Conservation (phyloP, 768 basidiomycete species). For the Lyophyllum decastes region DNA sequence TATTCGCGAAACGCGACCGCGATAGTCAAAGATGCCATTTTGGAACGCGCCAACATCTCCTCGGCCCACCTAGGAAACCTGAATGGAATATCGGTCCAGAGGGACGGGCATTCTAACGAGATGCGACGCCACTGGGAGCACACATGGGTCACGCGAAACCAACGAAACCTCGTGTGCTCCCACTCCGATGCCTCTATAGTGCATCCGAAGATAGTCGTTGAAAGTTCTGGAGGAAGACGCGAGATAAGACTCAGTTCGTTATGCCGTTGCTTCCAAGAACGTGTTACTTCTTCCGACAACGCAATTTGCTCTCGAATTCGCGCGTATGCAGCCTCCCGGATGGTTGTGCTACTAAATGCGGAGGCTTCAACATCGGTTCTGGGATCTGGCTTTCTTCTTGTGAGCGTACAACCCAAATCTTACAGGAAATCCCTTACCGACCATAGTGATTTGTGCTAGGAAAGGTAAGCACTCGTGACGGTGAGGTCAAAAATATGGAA, state of each 20-base stretch:
- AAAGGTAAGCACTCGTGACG: no score
- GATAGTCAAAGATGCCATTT: not conserved
- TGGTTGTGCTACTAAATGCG: not conserved
- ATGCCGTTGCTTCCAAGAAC: not conserved
- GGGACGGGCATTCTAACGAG: not conserved
- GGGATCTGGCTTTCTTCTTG: no score
- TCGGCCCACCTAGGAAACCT: not conserved
- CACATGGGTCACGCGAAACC: not conserved
- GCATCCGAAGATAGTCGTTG: not conserved
- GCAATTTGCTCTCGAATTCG: not conserved
- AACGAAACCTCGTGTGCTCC: not conserved
- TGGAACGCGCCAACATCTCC: slow-evolving; percentile 2
- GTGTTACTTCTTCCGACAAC: not conserved
- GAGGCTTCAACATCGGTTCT: not conserved
- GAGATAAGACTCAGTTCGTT: not conserved
- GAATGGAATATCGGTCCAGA: slow-evolving; percentile 2
- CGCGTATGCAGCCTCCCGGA: not conserved
- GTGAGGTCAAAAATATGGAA: no score
- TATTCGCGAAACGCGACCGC: not conserved
- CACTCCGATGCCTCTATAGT: not conserved
- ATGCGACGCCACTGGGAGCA: slow-evolving; percentile 6
- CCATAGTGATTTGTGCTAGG: no score
- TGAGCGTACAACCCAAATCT: no score
- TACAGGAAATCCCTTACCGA: no score
- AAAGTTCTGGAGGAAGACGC: not conserved